Base-by-base conservation (phyloP, 768 basidiomycete species). In the Suillus weaverae region DNA sequence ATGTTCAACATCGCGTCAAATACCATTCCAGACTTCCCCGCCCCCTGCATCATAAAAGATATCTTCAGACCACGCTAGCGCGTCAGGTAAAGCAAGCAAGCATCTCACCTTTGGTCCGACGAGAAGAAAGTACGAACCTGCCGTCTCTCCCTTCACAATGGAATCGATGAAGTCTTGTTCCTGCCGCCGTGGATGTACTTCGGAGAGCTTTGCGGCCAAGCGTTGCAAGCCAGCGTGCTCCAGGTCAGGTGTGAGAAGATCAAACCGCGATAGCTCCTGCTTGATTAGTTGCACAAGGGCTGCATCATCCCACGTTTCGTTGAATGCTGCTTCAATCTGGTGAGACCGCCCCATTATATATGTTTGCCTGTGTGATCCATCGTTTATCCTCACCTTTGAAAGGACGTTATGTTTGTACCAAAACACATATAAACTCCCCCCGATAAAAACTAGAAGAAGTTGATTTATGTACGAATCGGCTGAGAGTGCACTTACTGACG, bases 401-500 rank as follows among this genome's bases (percentile, higher is more conserved):
- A 95, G 80, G 22, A 95, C 94, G 69, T 89, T 87, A 68, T 81
- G 84, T 76, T 95, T 94, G 79, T 95, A 95, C 90, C 87, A 93
- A 35, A 81, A 79, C 61, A 92, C 77, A 76, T 93, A 93, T 32
- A 82, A 84, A 11, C 90, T 79, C 56, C 93, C 92, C 46, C 91
- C 90, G 16, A 85, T 70, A 69, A 93, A 90, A 8, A 89, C 86
- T 89, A 66, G 9, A 64, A 54, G 20, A 13, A 54, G 10, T 33
- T 33, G 53, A 35, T 54, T 3, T 3, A 3, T 33, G 53, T 33
- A 33, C 20, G 32, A 20, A 35, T 54, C 33, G 33, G 33, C 20
- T 54, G 20, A 54, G 33, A 33, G 5, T 54, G 53, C 20, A 54
- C 53, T 54, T 33, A 54, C 53, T 33, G 53, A 54, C 32, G 11